Percentiles rank a stretch among this genome's conserved stretches.
Conservation (phyloP, 768 basidiomycete genomes). For the Phylloporus arenicola region DNA sequence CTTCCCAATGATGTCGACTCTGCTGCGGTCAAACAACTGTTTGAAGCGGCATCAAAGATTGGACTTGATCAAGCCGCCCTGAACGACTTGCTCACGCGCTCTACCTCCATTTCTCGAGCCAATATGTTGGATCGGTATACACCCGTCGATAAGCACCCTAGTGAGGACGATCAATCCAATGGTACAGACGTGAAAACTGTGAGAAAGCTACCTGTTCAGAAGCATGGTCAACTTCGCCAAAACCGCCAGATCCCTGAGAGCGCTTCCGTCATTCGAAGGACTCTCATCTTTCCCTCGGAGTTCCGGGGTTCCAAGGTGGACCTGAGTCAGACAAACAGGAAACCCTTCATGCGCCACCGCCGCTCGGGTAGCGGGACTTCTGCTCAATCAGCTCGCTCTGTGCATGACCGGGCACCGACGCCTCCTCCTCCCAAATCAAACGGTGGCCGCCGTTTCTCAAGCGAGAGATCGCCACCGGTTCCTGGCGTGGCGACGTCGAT, state of each 20-base stretch:
- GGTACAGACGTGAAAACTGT: conserved; percentile 21
- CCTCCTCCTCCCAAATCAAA: conserved; percentile 72
- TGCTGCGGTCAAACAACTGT: conserved; percentile 63
- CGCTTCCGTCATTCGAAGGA: conserved; percentile 63
- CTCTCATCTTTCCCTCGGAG: conserved; percentile 75
- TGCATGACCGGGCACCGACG: conserved; percentile 78
- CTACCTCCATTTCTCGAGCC: conserved; percentile 57
- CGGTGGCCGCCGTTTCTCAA: conserved; percentile 55
- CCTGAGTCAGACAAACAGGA: conserved; percentile 48
- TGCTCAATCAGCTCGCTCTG: conserved; percentile 62
- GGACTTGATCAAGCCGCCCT: conserved; percentile 70
- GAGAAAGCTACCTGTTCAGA: conserved; percentile 25
- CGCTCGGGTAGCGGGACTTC: conserved; percentile 56
- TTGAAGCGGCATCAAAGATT: conserved; percentile 68
- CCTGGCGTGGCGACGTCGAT: conserved; percentile 57
- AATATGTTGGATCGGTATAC: conserved; percentile 10
- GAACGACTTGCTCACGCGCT: conserved; percentile 66
- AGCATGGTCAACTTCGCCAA: conserved; percentile 24
- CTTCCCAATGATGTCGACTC: conserved; percentile 35
- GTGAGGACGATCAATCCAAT: conserved; percentile 31
- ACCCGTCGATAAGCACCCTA: conserved; percentile 22
- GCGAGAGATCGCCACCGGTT: conserved; percentile 62
- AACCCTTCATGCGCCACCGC: conserved; percentile 47
- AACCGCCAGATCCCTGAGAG: conserved; percentile 34
- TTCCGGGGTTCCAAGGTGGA: conserved; percentile 53